Evolutionary conservation across 192 early-diverging fungal species (phyloP).

Genomic region (Endogone sp.): DNA sequence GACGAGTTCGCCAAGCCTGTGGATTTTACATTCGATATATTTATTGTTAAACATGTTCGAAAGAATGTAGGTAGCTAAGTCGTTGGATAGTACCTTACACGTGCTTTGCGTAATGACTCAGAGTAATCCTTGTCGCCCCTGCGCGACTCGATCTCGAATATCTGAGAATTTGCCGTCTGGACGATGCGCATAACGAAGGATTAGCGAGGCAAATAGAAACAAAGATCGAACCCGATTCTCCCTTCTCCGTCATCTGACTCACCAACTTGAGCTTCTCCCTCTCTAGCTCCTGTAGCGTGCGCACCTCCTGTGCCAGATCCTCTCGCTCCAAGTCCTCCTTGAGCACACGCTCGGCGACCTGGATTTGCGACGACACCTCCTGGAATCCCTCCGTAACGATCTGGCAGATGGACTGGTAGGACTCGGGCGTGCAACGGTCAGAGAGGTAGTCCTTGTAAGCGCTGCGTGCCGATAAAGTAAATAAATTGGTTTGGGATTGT

Average conservation of each 20-base stretch:
- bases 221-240: background rate
- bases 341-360: conserved; percentile 18
- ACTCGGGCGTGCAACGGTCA: conserved; percentile 19
- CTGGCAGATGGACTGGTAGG: conserved; percentile 33
- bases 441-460: conserved; percentile 29
- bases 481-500: too few species aligned
- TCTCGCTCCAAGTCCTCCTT: background rate
- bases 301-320: conserved; percentile 17
- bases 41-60: too few species aligned
- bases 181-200: too few species aligned
- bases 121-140: background rate
- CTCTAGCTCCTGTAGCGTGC: conserved; percentile 23
- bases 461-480: too few species aligned
- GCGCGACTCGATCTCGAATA: background rate
- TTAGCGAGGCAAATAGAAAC: background rate
- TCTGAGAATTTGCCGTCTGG: background rate
- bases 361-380: conserved; percentile 29
- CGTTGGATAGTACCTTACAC: background rate
- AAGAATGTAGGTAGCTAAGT: background rate
- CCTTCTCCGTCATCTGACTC: too few species aligned
- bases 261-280: conserved; percentile 21
- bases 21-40: too few species aligned
- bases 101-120: background rate
- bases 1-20: background rate
- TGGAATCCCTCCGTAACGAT: conserved; percentile 40